Conservation (phyloP, 2,329 filamentous ascomycete genomes). For the Coleophoma cylindrospora region DNA sequence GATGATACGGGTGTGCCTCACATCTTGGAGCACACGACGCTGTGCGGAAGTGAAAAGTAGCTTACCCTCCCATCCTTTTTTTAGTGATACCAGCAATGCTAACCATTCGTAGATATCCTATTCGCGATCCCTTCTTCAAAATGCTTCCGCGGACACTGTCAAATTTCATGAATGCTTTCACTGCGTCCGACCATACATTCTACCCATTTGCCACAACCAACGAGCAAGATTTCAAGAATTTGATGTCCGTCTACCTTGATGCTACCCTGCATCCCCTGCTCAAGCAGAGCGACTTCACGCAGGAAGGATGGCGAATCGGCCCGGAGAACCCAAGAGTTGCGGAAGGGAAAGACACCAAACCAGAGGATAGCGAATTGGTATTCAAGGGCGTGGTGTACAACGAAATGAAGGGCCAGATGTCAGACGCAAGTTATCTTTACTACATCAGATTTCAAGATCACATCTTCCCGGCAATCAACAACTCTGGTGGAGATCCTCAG, state of each 20-base stretch:
- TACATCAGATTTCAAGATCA: conserved; percentile 95
- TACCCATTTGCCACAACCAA: conserved; percentile 99
- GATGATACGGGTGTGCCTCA: conserved; percentile 95
- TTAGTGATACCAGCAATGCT: conserved; percentile 16
- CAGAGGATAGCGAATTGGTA: conserved; percentile 63
- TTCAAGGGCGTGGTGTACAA: conserved; percentile 99
- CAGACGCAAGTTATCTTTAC: conserved; percentile 91
- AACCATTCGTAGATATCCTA: conserved; percentile 68
- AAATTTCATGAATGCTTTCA: conserved; percentile 99
- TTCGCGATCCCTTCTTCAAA: conserved; percentile 98
- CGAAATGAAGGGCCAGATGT: conserved; percentile 99
- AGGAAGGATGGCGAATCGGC: conserved; percentile 95
- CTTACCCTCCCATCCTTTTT: conserved; percentile 12
- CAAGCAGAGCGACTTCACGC: conserved; percentile 86
- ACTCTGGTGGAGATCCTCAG: conserved; percentile 92
- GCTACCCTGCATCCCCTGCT: conserved; percentile 86
- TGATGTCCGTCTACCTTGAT: conserved; percentile 95
- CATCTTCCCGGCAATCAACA: conserved; percentile 90
- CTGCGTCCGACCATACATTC: conserved; percentile 90
- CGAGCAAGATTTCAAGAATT: conserved; percentile 87
- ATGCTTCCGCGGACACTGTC: conserved; percentile 98
- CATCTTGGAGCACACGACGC: conserved; percentile 94
- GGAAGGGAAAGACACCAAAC: conserved; percentile 34
- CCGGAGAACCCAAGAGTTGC: conserved; percentile 72
- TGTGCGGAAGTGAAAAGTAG: conserved; percentile 92